Evolutionary conservation across 257 asterid genomes (phyloP).

Genomic region (Ilex asprella): DNA sequence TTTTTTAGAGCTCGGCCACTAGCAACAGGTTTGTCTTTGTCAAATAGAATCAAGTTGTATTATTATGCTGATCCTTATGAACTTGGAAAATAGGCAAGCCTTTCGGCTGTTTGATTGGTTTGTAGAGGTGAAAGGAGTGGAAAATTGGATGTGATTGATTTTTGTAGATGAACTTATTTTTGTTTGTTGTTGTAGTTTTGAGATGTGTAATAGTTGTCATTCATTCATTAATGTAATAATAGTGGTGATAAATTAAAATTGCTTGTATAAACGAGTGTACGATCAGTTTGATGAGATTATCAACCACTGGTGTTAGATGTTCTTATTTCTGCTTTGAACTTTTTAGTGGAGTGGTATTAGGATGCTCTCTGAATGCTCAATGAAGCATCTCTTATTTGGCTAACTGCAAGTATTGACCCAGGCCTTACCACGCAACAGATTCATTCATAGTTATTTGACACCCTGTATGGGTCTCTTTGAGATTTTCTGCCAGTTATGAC

Average conservation of each 20-base stretch:
- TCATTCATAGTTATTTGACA: no score
- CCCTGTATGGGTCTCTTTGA: no score
- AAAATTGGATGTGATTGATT: background rate
- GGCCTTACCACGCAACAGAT: no score
- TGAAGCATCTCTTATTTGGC: no score
- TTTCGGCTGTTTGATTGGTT: constrained; percentile 58
- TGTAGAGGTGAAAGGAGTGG: background rate
- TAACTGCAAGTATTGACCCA: no score
- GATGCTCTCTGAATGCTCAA: no score
- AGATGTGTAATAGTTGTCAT: background rate
- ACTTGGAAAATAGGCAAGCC: constrained; percentile 94
- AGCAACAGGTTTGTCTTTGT: constrained; percentile 74
- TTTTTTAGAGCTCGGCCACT: constrained; percentile 33
- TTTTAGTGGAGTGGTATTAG: no score
- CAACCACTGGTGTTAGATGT: no score
- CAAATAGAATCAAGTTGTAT: constrained; percentile 72
- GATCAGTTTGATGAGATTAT: no score
- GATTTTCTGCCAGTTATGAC: no score
- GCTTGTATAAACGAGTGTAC: no score
- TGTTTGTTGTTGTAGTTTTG: background rate
- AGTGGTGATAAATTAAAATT: background rate
- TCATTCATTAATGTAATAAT: background rate
- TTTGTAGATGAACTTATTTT: background rate
- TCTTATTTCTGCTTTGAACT: no score
- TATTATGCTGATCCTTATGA: constrained; percentile 87